Base-by-base conservation (phyloP, 257 asterid genomes). In the Striga asiatica region DNA sequence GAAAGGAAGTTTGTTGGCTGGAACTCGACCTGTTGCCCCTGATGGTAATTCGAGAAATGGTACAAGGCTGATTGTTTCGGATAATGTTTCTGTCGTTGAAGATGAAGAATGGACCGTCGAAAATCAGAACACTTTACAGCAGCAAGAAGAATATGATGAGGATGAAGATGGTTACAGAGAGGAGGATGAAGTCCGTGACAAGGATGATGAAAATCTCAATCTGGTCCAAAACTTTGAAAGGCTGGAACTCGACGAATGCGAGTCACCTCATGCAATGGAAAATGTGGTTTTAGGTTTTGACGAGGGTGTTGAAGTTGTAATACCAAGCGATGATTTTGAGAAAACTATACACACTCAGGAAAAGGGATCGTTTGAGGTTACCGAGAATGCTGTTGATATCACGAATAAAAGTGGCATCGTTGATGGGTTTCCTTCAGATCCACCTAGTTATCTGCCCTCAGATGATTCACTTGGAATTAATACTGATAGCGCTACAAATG, bases 111-210 rank as follows among this genome's bases (percentile, higher is more conserved):
- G 98, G 98, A 35, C 78, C 56, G 68, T 76, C 66, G 97, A 82
- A 67, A 75, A 84, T 67, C 75, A 73, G 63, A 77, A 64, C 53
- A 66, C 52, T 32, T 53, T 87, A 76, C 93, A 77, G 74, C 84
- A 62, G 76, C 98, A 77, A 76, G 97, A 84, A 65, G 96, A 84
- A 74, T 88, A 92, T 50, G 94, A 88, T 17, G 97, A 84, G 81
- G 97, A 91, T 54, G 97, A 77, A 61, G 87, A 84, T 74, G 93
- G 94, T 66, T 84, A 80, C 38, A 69, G 79, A 72, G 98, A 82
- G 76, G 96, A 87, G 71, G 96, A 87, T 64, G 97, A 84, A 62
- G 82, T 72, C 58, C 88, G 79, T 61, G 96, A 80, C 47, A 84
- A 69, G 74, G 94, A 79, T 61, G 80, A 70, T 27, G 83, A 71